Evolutionary conservation across 768 basidiomycete species (phyloP).

Genomic region (Auriscalpium vulgare): DNA sequence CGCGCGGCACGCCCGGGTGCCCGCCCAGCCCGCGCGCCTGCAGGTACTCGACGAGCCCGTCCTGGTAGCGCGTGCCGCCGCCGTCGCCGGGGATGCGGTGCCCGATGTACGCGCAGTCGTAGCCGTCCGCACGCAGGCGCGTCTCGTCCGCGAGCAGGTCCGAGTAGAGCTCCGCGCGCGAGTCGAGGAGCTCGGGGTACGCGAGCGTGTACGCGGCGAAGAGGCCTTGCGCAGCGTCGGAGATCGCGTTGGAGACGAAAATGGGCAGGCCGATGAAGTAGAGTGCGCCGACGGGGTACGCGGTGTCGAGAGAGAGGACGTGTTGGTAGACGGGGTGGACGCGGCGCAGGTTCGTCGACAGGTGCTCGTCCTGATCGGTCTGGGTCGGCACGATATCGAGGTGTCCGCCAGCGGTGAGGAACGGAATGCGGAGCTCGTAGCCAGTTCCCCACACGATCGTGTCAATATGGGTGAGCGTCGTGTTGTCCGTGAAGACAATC

Average conservation of each 20-base stretch:
- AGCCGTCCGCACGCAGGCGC: conserved; percentile 30
- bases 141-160: conserved; percentile 37
- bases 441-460: conserved; percentile 47
- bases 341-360: conserved; percentile 44
- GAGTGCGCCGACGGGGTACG: conserved; percentile 42
- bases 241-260: conserved; percentile 38
- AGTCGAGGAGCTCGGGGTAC: conserved; percentile 32
- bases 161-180: conserved; percentile 26
- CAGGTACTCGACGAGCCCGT: conserved; percentile 22
- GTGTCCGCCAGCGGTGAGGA: conserved; percentile 25
- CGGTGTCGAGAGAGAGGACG: conserved; percentile 42
- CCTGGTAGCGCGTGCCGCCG: conserved; percentile 25
- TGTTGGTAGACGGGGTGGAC: conserved; percentile 48
- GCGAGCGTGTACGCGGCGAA: conserved; percentile 38
- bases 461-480: conserved; percentile 32
- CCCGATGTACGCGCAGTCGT: conserved; percentile 42
- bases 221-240: conserved; percentile 42
- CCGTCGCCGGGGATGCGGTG: conserved; percentile 32
- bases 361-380: conserved; percentile 2
- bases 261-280: conserved; percentile 48
- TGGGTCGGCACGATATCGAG: conserved; percentile 15
- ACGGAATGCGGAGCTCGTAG: conserved; percentile 45
- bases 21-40: conserved; percentile 13
- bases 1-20: conserved; percentile 28
- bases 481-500: conserved; percentile 42